Conservation (phyloP, 352 stramenopile genomes). For the Aphanomyces cochlioides region DNA sequence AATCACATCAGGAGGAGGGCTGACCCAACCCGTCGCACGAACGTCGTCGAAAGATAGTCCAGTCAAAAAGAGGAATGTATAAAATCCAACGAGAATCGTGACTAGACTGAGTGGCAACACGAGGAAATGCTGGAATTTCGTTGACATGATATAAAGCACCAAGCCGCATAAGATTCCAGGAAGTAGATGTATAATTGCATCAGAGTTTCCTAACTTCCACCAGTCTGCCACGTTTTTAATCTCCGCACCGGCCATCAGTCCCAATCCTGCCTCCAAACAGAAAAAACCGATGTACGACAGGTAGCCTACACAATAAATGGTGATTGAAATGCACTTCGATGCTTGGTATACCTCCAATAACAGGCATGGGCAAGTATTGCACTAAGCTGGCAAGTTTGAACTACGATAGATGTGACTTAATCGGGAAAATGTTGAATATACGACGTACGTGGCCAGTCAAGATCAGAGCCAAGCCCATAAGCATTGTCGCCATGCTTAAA, state of each 20-base stretch:
- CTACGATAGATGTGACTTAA: not conserved
- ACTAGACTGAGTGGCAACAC: slow-evolving; percentile 59
- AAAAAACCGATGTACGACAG: slow-evolving; percentile 97
- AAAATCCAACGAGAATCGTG: slow-evolving; percentile 75
- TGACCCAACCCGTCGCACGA: slow-evolving; percentile 83
- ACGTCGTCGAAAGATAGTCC: slow-evolving; percentile 82
- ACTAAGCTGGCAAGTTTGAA: slow-evolving; percentile 90
- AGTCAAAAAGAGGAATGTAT: slow-evolving; percentile 66
- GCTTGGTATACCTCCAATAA: slow-evolving; percentile 63
- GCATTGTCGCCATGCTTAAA: slow-evolving; percentile 84
- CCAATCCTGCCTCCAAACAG: slow-evolving; percentile 87
- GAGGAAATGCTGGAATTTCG: slow-evolving; percentile 60
- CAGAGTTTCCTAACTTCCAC: slow-evolving; percentile 50
- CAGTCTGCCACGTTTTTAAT: slow-evolving; percentile 73
- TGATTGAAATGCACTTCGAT: not conserved
- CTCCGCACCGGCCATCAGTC: slow-evolving; percentile 73
- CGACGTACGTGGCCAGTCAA: slow-evolving; percentile 73
- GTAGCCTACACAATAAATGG: slow-evolving; percentile 72
- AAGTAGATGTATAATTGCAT: slow-evolving; percentile 65
- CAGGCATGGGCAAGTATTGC: slow-evolving; percentile 93
- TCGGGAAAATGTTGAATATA: too few species aligned
- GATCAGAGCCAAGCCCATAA: slow-evolving; percentile 91
- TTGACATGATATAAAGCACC: slow-evolving; percentile 63
- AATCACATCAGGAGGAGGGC: slow-evolving; percentile 17
- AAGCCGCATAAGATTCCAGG: slow-evolving; percentile 71